Conservation (phyloP, 805 yeast genomes). For the Candida argentea region DNA sequence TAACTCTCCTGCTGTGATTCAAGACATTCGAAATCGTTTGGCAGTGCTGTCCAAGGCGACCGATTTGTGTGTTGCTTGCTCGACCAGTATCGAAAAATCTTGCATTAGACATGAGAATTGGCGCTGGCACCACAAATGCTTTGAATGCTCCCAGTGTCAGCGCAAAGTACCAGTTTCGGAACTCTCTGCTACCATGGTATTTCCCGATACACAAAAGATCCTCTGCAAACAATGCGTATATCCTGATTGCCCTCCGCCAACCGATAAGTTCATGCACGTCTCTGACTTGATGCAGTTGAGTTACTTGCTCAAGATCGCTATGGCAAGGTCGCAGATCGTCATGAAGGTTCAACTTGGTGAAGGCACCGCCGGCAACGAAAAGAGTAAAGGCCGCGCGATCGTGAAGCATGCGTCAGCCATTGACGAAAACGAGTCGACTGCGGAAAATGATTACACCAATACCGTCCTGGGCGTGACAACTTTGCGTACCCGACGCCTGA, state of each 20-base stretch:
- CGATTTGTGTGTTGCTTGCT: constrained; percentile 67
- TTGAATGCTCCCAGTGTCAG: constrained; percentile 53
- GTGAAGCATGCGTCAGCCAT: not conserved
- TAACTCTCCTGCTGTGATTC: constrained; percentile 4
- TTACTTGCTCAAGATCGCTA: constrained; percentile 73
- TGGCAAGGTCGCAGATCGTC: constrained; percentile 59
- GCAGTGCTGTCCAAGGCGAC: constrained; percentile 50
- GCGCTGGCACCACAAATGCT: constrained; percentile 80
- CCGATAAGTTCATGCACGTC: constrained; percentile 37
- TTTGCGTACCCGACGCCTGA: constrained; percentile 63
- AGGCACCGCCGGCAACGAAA: not conserved
- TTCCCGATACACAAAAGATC: constrained; percentile 23
- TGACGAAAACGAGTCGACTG: constrained; percentile 3
- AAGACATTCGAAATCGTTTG: constrained; percentile 17
- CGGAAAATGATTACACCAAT: constrained; percentile 48
- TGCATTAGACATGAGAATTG: constrained; percentile 52
- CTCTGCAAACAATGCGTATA: constrained; percentile 55
- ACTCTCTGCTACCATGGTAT: constrained; percentile 38
- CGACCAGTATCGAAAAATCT: constrained; percentile 72
- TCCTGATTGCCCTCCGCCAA: constrained; percentile 35
- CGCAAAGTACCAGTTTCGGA: constrained; percentile 20
- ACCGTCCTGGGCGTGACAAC: constrained; percentile 71
- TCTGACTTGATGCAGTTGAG: constrained; percentile 65
- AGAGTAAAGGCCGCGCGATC: not conserved
- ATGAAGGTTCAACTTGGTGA: constrained; percentile 24